Evolutionary conservation across 1,139 yeast species (phyloP), one percentile per base, ranked within the genome.

Genomic region (Pichia kudriavzevii): DNA sequence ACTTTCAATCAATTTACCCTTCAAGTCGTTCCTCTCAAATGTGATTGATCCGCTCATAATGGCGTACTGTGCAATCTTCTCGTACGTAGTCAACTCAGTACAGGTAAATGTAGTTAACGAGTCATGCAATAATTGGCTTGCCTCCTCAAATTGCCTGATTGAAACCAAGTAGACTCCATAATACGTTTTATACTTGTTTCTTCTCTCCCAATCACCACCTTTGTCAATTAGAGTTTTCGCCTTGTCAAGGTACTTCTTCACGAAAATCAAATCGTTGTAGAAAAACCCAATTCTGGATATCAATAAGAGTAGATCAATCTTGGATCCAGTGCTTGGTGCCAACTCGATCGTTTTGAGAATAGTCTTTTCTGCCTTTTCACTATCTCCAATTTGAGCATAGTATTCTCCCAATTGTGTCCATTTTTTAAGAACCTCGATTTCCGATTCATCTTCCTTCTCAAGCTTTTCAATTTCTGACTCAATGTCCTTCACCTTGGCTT

Each of bases 171-270:
- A 84, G 36, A 91, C 70, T 16, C 98, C 98, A 44, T 74, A 64
- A 61, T 91, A 93, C 7, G 97, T 85, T 64, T 93, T 91, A 66
- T 75, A 85, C 49, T 95, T 69, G 63, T 93, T 91, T 55, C 95
- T 77, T 59, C 98, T 83, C 62, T 93, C 98, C 98, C 99, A 91
- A 58, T 91, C 99, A 41, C 98, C 98, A 35, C 98, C 98, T 53
- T 85, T 81, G 52, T 91, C 98, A 52, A 91, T 85, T 55, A 84
- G 66, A 28, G 64, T 56, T 53, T 81, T 76, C 26, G 80, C 75
- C 47, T 79, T 79, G 39, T 81, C 94, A 50, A 93, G 69, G 54
- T 80, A 79, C 51, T 78, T 76, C 40, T 78, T 72, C 30, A 83
- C 82, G 47, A 73, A 74, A 11, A 64, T 63, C 53, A 76, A 79